Evolutionary conservation across 1,284 basidiomycete genomes (phyloP).

Genomic region (Melampsora americana): DNA sequence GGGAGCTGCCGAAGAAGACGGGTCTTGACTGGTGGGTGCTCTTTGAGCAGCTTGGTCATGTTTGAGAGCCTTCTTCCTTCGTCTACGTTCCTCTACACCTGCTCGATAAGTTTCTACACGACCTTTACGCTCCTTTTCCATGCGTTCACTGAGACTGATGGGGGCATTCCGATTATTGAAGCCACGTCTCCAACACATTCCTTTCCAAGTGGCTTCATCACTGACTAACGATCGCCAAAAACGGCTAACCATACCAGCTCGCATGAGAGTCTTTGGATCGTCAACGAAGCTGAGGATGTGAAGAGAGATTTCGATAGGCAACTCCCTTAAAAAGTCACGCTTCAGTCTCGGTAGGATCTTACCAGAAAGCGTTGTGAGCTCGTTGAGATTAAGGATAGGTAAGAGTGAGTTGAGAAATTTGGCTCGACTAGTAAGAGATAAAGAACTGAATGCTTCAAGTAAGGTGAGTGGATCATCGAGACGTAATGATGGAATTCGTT

Average conservation of each 20-base stretch:
- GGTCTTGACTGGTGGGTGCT: slow-evolving; percentile 33
- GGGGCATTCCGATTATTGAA: slow-evolving; percentile 55
- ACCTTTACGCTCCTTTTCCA: slow-evolving; percentile 46
- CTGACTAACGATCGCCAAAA: slow-evolving; percentile 74
- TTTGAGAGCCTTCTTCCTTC: slow-evolving; percentile 39
- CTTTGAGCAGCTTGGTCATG: slow-evolving; percentile 44
- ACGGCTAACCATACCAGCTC: slow-evolving; percentile 70
- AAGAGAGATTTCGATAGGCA: slow-evolving; percentile 79
- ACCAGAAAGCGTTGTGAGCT: slow-evolving; percentile 73
- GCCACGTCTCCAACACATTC: slow-evolving; percentile 67
- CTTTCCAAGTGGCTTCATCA: slow-evolving; percentile 80
- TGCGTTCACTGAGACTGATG: slow-evolving; percentile 29
- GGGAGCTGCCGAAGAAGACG: slow-evolving; percentile 41
- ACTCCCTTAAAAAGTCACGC: slow-evolving; percentile 75
- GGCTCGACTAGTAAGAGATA: slow-evolving; percentile 59
- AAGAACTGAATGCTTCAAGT: slow-evolving; percentile 51
- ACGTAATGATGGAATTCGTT: slow-evolving; percentile 50
- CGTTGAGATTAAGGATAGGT: slow-evolving; percentile 65
- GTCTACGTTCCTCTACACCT: slow-evolving; percentile 31
- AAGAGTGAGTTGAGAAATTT: slow-evolving; percentile 66
- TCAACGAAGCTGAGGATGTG: slow-evolving; percentile 79
- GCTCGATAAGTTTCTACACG: slow-evolving; percentile 42
- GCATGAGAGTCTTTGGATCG: slow-evolving; percentile 70
- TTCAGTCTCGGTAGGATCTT: slow-evolving; percentile 74
- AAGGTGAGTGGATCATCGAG: slow-evolving; percentile 24